These are phyloP conservation scores for Bocquillonia castaneifolia DNA, from an alignment of 441 rosid genomes.

Conservation along the genomic window DNA sequence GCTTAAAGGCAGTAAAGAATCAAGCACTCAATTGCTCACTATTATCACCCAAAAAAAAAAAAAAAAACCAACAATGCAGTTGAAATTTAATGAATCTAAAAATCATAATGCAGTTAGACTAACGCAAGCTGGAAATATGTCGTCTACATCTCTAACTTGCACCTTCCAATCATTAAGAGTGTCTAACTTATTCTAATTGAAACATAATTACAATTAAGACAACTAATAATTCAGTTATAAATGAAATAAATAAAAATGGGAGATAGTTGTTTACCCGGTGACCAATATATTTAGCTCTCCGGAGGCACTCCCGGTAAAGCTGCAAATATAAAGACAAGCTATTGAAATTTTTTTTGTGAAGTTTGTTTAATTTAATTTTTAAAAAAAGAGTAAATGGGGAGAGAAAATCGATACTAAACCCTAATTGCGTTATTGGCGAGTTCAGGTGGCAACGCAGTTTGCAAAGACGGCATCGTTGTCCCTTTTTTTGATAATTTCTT, in stretches of 20 bases:
- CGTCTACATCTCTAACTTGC: neutral
- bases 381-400: neutral
- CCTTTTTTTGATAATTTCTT: conserved; percentile 6
- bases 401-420: conserved; percentile 41
- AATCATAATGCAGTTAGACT: no score
- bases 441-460: conserved; percentile 85
- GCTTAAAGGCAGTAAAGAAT: neutral
- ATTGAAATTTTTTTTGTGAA: neutral
- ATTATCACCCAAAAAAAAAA: neutral
- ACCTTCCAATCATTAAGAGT: neutral
- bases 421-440: conserved; percentile 80
- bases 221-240: neutral
- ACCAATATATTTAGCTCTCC: conserved; percentile 85
- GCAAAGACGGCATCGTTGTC: conserved; percentile 76
- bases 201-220: neutral
- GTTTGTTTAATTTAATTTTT: neutral
- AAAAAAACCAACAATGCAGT: neutral
- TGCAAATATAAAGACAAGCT: conserved; percentile 20
- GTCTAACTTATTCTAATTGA: neutral
- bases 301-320: conserved; percentile 96
- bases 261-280: conserved; percentile 41
- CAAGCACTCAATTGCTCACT: neutral
- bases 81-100: neutral
- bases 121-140: no score
- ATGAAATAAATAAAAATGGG: neutral